Conservation (phyloP, 2,329 filamentous ascomycete genomes). For the Aspergillus sojae region DNA sequence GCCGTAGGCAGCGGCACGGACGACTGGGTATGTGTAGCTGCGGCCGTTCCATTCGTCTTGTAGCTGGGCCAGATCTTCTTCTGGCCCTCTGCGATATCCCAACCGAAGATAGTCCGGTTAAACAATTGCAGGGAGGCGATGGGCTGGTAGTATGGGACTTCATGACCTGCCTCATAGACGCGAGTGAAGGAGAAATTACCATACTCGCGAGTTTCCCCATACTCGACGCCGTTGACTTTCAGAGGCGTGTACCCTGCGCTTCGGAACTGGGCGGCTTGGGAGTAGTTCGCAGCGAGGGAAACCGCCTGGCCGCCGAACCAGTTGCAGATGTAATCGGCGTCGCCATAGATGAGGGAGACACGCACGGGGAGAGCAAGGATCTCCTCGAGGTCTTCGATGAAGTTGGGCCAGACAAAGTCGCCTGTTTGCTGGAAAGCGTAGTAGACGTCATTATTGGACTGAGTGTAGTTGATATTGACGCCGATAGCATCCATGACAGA, state of each 20-base stretch:
- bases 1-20: conserved; percentile 37
- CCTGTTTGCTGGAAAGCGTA: conserved; percentile 56
- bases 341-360: conserved; percentile 72
- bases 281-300: conserved; percentile 61
- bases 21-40: conserved; percentile 50
- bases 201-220: conserved; percentile 74
- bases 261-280: conserved; percentile 60
- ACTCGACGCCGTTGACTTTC: conserved; percentile 64
- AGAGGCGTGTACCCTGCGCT: conserved; percentile 73
- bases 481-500: conserved; percentile 62
- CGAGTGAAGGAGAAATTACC: conserved; percentile 72
- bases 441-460: conserved; percentile 45
- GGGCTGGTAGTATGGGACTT: conserved; percentile 61
- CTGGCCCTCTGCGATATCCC: conserved; percentile 58
- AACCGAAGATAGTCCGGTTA: conserved; percentile 60
- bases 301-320: conserved; percentile 73
- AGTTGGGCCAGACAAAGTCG: conserved; percentile 66
- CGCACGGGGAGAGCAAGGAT: conserved; percentile 65
- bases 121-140: conserved; percentile 63
- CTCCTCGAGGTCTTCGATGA: conserved; percentile 61
- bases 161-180: conserved; percentile 68
- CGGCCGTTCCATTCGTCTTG: conserved; percentile 42
- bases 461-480: conserved; percentile 63
- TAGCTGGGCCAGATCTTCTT: conserved; percentile 37
- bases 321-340: conserved; percentile 60